phyloP scores from a whole-genome alignment of 2,329 filamentous ascomycete species.

The Penicillium capsulatum region DNA sequence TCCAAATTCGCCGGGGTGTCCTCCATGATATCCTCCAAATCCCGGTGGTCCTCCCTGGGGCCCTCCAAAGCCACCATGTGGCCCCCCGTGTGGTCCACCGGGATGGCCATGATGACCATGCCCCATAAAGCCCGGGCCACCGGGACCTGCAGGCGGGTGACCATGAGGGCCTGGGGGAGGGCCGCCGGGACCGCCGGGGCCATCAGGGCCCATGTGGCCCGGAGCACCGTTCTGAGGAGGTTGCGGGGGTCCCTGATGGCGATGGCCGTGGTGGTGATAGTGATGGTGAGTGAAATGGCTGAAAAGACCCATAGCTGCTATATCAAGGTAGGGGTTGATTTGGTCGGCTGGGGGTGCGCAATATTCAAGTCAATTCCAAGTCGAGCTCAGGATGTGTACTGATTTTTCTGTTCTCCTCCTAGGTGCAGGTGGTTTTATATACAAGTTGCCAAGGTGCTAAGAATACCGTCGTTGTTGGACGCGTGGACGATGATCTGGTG shows the following conservation, averaged over 20 bases:
- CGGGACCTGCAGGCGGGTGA: not conserved
- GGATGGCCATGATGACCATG: not conserved
- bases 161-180: not conserved
- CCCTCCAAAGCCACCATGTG: slow-evolving; percentile 1
- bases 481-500: too few species aligned
- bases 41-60: not conserved
- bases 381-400: too few species aligned
- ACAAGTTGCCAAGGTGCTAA: not conserved
- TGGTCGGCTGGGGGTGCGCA: not conserved
- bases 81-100: not conserved
- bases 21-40: too few species aligned
- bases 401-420: too few species aligned
- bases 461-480: too few species aligned
- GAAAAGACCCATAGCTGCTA: slow-evolving; percentile 14
- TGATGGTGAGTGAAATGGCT: too few species aligned
- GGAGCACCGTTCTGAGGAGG: too few species aligned
- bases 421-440: too few species aligned
- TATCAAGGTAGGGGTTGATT: slow-evolving; percentile 1
- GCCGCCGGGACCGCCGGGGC: not conserved
- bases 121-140: not conserved
- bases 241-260: slow-evolving; percentile 1
- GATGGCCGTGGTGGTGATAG: slow-evolving; percentile 4
- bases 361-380: too few species aligned
- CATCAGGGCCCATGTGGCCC: not conserved
- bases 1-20: not conserved